Conservation (phyloP, 495 filamentous ascomycete genomes). For the Barbatosphaeria neglecta region DNA sequence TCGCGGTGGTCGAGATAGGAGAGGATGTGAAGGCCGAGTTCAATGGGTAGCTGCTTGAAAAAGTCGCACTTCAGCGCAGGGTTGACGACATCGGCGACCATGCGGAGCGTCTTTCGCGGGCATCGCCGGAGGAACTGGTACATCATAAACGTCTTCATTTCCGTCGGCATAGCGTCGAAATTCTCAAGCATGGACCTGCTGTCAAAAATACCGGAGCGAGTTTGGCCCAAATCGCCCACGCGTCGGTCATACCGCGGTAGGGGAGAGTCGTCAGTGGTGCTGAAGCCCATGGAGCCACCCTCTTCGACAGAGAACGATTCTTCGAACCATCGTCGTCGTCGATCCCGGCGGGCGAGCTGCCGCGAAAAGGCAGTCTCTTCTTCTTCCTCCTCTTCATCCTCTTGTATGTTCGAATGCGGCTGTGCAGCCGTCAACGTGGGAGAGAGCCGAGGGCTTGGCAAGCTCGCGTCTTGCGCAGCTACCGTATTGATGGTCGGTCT, state of each 20-base stretch:
- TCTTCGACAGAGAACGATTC: conserved; percentile 19
- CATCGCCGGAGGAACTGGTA: conserved; percentile 87
- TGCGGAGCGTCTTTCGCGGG: conserved; percentile 77
- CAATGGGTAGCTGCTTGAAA: conserved; percentile 65
- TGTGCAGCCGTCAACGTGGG: conserved; percentile 77
- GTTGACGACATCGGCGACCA: conserved; percentile 87
- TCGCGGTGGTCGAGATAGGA: conserved; percentile 78
- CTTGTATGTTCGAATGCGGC: conserved; percentile 23
- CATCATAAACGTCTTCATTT: conserved; percentile 89
- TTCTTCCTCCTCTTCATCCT: conserved; percentile 25
- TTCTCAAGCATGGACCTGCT: conserved; percentile 75
- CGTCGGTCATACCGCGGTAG: conserved; percentile 3
- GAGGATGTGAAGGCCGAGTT: conserved; percentile 78
- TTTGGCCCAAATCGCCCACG: neutral
- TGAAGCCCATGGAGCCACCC: conserved; percentile 5
- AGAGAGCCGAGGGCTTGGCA: conserved; percentile 90
- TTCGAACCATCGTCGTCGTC: conserved; percentile 12
- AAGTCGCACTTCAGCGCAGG: conserved; percentile 96
- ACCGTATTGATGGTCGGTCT: conserved; percentile 46
- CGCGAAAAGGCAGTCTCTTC: conserved; percentile 18
- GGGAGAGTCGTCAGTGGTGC: conserved; percentile 8
- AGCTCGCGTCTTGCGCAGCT: conserved; percentile 71
- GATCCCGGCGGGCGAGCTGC: conserved; percentile 9
- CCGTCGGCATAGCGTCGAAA: conserved; percentile 80
- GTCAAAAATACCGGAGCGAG: conserved; percentile 43